Conservation (phyloP, 495 filamentous ascomycete genomes). For the Penicillium longicatenatum region DNA sequence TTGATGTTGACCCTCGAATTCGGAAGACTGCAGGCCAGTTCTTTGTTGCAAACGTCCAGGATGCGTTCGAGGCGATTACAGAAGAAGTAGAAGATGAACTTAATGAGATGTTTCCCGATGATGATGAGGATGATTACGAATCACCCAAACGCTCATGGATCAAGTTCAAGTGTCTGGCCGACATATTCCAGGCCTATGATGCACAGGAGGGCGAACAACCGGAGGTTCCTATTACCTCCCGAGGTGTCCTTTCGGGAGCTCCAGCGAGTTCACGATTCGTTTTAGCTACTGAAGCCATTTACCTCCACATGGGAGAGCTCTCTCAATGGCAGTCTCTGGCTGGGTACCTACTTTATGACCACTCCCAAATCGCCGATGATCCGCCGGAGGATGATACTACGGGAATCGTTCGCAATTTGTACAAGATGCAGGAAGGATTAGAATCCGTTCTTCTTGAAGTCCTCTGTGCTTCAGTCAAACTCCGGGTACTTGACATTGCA, state of each 20-base stretch:
- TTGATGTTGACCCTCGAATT: slow-evolving; percentile 79
- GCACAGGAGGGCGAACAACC: slow-evolving; percentile 50
- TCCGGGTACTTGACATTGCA: slow-evolving; percentile 58
- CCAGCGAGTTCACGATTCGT: slow-evolving; percentile 76
- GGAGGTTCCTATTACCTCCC: slow-evolving; percentile 33
- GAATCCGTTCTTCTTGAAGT: slow-evolving; percentile 86
- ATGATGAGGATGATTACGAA: slow-evolving; percentile 70
- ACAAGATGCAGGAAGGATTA: slow-evolving; percentile 74
- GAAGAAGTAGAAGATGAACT: slow-evolving; percentile 87
- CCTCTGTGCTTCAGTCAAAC: slow-evolving; percentile 74
- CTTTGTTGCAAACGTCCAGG: slow-evolving; percentile 82
- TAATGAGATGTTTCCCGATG: slow-evolving; percentile 63
- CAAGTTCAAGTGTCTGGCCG: slow-evolving; percentile 84
- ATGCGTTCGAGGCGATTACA: slow-evolving; percentile 74
- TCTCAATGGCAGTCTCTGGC: slow-evolving; percentile 85
- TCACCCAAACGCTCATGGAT: slow-evolving; percentile 81
- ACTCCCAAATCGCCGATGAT: slow-evolving; percentile 61
- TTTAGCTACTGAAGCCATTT: slow-evolving; percentile 81
- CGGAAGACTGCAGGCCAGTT: slow-evolving; percentile 87
- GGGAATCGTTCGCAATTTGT: slow-evolving; percentile 60
- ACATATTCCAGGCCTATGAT: slow-evolving; percentile 81
- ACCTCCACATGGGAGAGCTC: slow-evolving; percentile 76
- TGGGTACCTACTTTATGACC: slow-evolving; percentile 89
- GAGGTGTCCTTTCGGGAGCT: slow-evolving; percentile 42
- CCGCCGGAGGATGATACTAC: slow-evolving; percentile 54